phyloP scores from a whole-genome alignment of 257 asterid genomes.

The Solanum boliviense region DNA sequence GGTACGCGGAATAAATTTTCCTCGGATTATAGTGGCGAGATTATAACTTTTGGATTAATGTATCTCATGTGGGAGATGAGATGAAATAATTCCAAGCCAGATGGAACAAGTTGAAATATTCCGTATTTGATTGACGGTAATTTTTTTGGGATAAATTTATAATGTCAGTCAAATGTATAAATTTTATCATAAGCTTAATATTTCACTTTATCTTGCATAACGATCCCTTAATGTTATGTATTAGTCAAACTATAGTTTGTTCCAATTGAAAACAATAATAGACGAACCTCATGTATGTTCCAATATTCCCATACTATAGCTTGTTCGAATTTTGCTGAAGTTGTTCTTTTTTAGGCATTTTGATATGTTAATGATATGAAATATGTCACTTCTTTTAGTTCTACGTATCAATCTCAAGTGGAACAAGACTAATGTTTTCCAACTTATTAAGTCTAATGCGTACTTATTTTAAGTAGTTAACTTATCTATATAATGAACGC shows the following conservation, averaged over 20 bases:
- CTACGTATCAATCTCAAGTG: background rate
- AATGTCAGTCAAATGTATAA: too few species aligned
- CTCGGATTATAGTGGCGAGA: background rate
- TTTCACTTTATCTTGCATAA: too few species aligned
- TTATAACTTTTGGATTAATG: too few species aligned
- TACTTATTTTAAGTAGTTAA: background rate
- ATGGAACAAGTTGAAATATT: too few species aligned
- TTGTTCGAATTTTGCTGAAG: background rate
- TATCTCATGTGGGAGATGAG: too few species aligned
- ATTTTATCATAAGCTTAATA: too few species aligned
- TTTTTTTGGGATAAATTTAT: too few species aligned
- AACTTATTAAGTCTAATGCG: background rate
- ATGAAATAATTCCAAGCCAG: too few species aligned
- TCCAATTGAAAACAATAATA: background rate
- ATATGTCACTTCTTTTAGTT: background rate
- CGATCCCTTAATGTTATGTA: background rate
- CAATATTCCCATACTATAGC: background rate
- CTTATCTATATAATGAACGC: background rate
- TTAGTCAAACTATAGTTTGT: background rate
- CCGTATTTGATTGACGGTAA: too few species aligned
- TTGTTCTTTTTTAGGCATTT: too few species aligned
- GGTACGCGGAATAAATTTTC: background rate
- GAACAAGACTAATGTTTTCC: background rate
- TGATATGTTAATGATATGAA: background rate
- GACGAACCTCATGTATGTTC: background rate